Evolutionary conservation across 2,329 filamentous ascomycete species (phyloP).

Genomic region (Fusarium sp.): DNA sequence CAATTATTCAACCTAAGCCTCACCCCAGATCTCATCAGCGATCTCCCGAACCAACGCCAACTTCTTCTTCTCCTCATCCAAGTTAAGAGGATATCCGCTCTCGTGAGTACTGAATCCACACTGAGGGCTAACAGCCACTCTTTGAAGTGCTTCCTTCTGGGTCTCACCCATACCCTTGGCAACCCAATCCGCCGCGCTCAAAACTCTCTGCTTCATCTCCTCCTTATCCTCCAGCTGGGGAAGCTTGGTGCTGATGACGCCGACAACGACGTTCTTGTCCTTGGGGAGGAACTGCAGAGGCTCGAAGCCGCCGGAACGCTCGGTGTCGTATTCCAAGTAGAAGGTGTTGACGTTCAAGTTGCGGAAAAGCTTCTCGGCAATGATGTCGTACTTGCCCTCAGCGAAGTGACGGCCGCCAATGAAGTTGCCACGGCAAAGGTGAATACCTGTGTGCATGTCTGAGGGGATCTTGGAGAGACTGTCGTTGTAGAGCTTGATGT

Average conservation of each 20-base stretch:
- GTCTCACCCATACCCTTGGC: conserved; percentile 74
- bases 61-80: conserved; percentile 80
- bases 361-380: conserved; percentile 74
- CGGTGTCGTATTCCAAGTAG: conserved; percentile 77
- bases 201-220: conserved; percentile 69
- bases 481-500: conserved; percentile 83
- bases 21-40: conserved; percentile 77
- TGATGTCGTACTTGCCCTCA: conserved; percentile 74
- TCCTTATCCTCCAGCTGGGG: conserved; percentile 72
- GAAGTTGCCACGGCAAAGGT: conserved; percentile 78
- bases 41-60: conserved; percentile 76
- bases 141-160: conserved; percentile 74
- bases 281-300: conserved; percentile 70
- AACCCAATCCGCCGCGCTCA: conserved; percentile 74
- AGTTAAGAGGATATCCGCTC: conserved; percentile 75
- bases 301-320: conserved; percentile 73
- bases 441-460: conserved; percentile 82
- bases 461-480: conserved; percentile 70
- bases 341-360: conserved; percentile 73
- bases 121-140: conserved; percentile 76
- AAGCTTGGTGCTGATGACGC: conserved; percentile 73
- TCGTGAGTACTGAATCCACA: conserved; percentile 81
- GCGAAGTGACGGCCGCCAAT: conserved; percentile 74
- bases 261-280: conserved; percentile 72
- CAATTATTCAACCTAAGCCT: conserved; percentile 38